Evolutionary conservation across 345 rosid species (phyloP), one percentile per base, ranked within the genome.

Genomic region (Reutealis trisperma): DNA sequence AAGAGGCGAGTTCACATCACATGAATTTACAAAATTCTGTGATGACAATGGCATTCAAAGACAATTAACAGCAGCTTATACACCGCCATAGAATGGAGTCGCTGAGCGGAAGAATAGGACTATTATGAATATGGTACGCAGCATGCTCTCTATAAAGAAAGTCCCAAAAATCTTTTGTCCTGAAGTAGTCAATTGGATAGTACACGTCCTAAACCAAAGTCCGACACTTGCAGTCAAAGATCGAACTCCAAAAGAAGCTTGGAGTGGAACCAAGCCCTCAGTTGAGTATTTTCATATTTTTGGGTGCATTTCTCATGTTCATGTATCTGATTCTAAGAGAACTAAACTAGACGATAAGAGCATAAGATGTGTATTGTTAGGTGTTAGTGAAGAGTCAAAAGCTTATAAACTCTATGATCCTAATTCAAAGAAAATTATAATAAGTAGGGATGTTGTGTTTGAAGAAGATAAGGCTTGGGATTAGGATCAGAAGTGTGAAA

Each of bases 381-480:
- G 68, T 2, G 68, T 64, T 32, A 64, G 47, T 64, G 68, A 64
- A 11, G 47, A 64, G 44, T 32, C 68, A 3, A 64, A 64, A 19
- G 68, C 63, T 6, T 60, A 60, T 24, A 22, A 34, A 10, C 27
- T 24, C 8, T 22, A 22, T 60, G 63, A 60, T 60, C 49, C 49
- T 2, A 65, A 32, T 15, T 32, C 10, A 41, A 65, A 65, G 15
- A 41, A 16, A 32, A 65, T 57, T 57, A 57, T 57, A 18, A 32
- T 32, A 14, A n/a, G n/a, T n/a, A n/a, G n/a, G n/a, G n/a, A n/a
- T n/a, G n/a, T n/a, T n/a, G n/a, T n/a, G n/a, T n/a, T 32, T 41
- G 70, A 65, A 12, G 70, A 65, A 65, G 49, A 65, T 21, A 65
- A 34, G 49, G n/a, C n/a, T 32, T 65, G 70, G 70, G 25, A 19